Evolutionary conservation across 2,329 filamentous ascomycete genomes (phyloP).

Genomic region (Didymella sp.): DNA sequence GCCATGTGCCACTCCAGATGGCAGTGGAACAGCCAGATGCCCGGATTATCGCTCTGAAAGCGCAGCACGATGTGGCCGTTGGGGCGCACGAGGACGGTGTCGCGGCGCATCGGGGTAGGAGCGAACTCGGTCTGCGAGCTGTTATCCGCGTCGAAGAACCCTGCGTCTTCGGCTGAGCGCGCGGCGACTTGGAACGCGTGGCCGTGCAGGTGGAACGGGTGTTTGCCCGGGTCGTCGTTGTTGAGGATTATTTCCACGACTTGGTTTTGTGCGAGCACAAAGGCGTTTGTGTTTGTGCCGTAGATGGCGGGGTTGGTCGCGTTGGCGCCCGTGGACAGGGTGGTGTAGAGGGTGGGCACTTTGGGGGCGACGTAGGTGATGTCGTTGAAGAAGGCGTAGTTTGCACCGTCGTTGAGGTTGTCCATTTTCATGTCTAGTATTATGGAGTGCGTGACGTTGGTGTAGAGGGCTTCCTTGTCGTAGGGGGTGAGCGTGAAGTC

Average conservation of each 20-base stretch:
- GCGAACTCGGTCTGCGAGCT: conserved; percentile 33
- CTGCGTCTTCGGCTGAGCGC: conserved; percentile 45
- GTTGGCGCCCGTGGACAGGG: conserved; percentile 65
- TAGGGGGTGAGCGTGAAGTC: conserved; percentile 74
- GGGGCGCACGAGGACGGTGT: conserved; percentile 62
- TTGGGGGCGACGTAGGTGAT: conserved; percentile 77
- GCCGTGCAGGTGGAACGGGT: conserved; percentile 75
- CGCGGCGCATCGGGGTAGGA: conserved; percentile 57
- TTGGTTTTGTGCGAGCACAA: conserved; percentile 70
- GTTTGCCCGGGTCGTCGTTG: conserved; percentile 72
- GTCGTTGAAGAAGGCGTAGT: conserved; percentile 72
- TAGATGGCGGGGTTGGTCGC: conserved; percentile 54
- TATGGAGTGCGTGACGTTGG: conserved; percentile 68
- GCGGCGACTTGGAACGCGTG: conserved; percentile 48
- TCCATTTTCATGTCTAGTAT: conserved; percentile 68
- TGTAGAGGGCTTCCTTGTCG: conserved; percentile 68
- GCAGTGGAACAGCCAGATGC: conserved; percentile 46
- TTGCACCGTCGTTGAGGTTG: conserved; percentile 70
- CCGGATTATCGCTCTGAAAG: conserved; percentile 61
- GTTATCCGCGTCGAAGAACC: conserved; percentile 57
- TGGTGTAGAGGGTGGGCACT: conserved; percentile 82
- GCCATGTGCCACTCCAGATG: conserved; percentile 52
- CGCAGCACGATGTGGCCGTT: conserved; percentile 63
- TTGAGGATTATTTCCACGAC: conserved; percentile 80
- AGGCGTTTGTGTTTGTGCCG: conserved; percentile 61